phyloP scores from a whole-genome alignment of 177 flowering plant species.

The Tripterygium wilfordii region DNA sequence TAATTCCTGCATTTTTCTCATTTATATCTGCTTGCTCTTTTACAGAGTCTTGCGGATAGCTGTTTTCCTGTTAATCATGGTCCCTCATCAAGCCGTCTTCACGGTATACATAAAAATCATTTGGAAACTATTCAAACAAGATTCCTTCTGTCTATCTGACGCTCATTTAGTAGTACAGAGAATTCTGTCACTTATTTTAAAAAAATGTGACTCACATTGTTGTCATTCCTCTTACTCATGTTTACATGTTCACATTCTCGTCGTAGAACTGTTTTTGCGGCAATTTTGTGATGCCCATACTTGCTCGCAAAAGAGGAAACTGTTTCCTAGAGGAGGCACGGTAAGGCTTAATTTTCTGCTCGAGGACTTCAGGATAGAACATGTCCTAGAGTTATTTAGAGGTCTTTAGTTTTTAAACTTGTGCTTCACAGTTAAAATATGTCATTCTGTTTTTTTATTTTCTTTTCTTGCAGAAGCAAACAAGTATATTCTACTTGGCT shows the following conservation, averaged over 20 bases:
- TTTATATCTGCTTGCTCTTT: no score
- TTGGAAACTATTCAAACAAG: background rate
- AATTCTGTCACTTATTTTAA: no score
- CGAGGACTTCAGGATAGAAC: no score
- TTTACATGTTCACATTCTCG: slow-evolving; percentile 4
- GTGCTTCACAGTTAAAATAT: background rate
- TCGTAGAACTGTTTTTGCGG: slow-evolving; percentile 74
- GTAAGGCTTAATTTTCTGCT: slow-evolving; percentile 33
- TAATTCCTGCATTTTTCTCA: no score
- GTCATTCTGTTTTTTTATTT: slow-evolving; percentile 4
- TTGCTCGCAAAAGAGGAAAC: slow-evolving; percentile 59
- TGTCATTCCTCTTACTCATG: no score
- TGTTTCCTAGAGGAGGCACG: slow-evolving; percentile 76
- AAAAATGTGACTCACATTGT: no score
- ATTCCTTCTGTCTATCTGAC: no score
- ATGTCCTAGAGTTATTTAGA: background rate
- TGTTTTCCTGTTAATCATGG: slow-evolving; percentile 78
- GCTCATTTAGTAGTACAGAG: no score
- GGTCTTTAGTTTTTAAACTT: background rate
- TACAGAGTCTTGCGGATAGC: slow-evolving; percentile 79
- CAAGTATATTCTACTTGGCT: slow-evolving; percentile 65
- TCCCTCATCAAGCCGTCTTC: slow-evolving; percentile 72
- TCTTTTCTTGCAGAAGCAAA: slow-evolving; percentile 63
- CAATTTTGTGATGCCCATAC: slow-evolving; percentile 96
- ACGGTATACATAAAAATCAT: slow-evolving; percentile 39